phyloP scores from a whole-genome alignment of 2,329 filamentous ascomycete species.

The Westerdykella sp. region DNA sequence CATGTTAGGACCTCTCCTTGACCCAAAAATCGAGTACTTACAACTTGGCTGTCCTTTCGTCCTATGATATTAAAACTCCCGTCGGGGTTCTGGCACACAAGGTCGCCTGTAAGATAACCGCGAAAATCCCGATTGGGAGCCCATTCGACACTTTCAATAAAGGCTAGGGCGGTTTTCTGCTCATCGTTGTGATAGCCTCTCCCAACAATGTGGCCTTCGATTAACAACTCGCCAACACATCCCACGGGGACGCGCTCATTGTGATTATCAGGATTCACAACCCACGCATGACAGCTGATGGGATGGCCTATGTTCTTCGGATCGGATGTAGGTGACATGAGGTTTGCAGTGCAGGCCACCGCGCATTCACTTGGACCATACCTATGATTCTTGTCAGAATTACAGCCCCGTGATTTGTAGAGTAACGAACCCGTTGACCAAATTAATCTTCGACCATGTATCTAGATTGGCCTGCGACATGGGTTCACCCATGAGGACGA shows the following conservation, averaged over 20 bases:
- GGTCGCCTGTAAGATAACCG: slow-evolving; percentile 20
- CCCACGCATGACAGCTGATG: slow-evolving; percentile 25
- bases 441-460: slow-evolving; percentile 17
- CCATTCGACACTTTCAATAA: slow-evolving; percentile 16
- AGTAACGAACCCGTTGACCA: slow-evolving; percentile 15
- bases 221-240: slow-evolving; percentile 45
- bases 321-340: slow-evolving; percentile 9
- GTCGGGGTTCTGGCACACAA: slow-evolving; percentile 17
- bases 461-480: slow-evolving; percentile 19
- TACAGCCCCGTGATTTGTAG: background rate
- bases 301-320: slow-evolving; percentile 21
- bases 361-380: slow-evolving; percentile 24
- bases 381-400: slow-evolving; percentile 2
- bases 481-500: slow-evolving; percentile 32
- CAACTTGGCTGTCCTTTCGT: slow-evolving; percentile 23
- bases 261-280: slow-evolving; percentile 32
- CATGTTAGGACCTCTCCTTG: background rate
- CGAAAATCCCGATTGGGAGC: slow-evolving; percentile 7
- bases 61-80: slow-evolving; percentile 18
- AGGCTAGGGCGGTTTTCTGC: slow-evolving; percentile 17
- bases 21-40: slow-evolving; percentile 3
- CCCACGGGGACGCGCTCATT: slow-evolving; percentile 29
- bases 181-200: slow-evolving; percentile 21
- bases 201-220: slow-evolving; percentile 47
- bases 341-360: slow-evolving; percentile 10